These are phyloP conservation scores for Leccinum olivaceopallidum DNA, from an alignment of 768 basidiomycete genomes.

Conservation along the genomic window DNA sequence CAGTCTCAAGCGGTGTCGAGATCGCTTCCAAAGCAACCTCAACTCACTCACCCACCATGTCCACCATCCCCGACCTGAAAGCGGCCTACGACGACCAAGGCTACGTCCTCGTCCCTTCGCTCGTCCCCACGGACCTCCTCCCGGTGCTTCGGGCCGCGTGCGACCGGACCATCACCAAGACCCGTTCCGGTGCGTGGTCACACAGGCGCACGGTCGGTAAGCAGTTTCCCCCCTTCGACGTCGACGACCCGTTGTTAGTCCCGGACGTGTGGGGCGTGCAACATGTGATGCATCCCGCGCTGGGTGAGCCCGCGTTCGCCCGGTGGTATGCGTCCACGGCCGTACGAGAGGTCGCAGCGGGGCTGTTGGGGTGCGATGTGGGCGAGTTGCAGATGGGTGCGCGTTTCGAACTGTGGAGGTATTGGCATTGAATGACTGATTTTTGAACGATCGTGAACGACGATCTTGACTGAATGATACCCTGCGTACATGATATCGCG, in stretches of 20 bases:
- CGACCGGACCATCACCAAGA: conserved; percentile 48
- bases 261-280: conserved; percentile 82
- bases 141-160: conserved; percentile 49
- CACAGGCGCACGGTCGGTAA: conserved; percentile 72
- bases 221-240: conserved; percentile 74
- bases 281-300: conserved; percentile 77
- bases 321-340: conserved; percentile 65
- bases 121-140: conserved; percentile 45
- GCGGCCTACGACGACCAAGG: conserved; percentile 59
- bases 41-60: not conserved
- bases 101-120: conserved; percentile 60
- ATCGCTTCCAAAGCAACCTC: not conserved
- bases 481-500: not conserved
- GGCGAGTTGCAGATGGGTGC: conserved; percentile 71
- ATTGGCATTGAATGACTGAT: not conserved
- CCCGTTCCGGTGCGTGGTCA: conserved; percentile 62
- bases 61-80: conserved; percentile 35
- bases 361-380: conserved; percentile 56
- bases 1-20: not conserved
- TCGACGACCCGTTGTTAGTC: conserved; percentile 29
- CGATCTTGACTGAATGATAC: too few species aligned
- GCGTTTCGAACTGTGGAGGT: conserved; percentile 18
- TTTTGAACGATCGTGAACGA: not conserved
- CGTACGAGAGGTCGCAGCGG: conserved; percentile 43
- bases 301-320: conserved; percentile 58